Evolutionary conservation across 495 filamentous ascomycete genomes (phyloP).

Genomic region (Articulospora tetracladia): DNA sequence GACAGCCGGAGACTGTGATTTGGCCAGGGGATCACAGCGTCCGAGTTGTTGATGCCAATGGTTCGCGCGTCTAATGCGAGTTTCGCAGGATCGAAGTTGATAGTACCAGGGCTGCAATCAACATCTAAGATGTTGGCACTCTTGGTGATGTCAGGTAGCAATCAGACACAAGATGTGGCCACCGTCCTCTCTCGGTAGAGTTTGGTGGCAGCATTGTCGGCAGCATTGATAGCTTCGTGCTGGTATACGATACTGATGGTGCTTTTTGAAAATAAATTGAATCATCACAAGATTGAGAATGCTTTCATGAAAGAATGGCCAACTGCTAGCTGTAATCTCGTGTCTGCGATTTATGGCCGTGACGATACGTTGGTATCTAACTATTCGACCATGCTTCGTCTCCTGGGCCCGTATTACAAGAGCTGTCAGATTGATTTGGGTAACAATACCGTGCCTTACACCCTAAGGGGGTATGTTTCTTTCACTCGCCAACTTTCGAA

Average conservation of each 20-base stretch:
- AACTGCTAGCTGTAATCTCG: too few relatives aligned
- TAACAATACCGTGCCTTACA: too few relatives aligned
- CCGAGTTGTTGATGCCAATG: slow-evolving; percentile 24
- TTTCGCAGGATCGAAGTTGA: slow-evolving; percentile 48
- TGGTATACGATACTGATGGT: neutral
- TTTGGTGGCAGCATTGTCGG: slow-evolving; percentile 4
- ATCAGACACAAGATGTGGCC: slow-evolving; percentile 44
- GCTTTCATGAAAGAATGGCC: too few relatives aligned
- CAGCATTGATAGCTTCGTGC: neutral
- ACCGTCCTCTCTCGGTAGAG: slow-evolving; percentile 39
- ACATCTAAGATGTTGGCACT: slow-evolving; percentile 51
- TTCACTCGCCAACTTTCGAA: too few relatives aligned
- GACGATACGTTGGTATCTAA: too few relatives aligned
- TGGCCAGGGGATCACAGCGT: slow-evolving; percentile 9
- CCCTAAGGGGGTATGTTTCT: too few relatives aligned
- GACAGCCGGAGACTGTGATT: slow-evolving; percentile 30
- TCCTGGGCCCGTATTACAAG: too few relatives aligned
- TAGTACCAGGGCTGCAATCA: slow-evolving; percentile 56
- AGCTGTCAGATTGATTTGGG: too few relatives aligned
- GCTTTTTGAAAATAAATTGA: neutral
- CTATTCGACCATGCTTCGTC: too few relatives aligned
- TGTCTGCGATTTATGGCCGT: too few relatives aligned
- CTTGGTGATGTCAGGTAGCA: slow-evolving; percentile 45
- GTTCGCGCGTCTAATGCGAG: slow-evolving; percentile 43
- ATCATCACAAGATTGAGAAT: too few relatives aligned